A percentile compares a stretch with the other conserved stretches of the same genome.
phyloP scores from a whole-genome alignment of 176 grass and related monocot species.

The Calamus simplicifolius region DNA sequence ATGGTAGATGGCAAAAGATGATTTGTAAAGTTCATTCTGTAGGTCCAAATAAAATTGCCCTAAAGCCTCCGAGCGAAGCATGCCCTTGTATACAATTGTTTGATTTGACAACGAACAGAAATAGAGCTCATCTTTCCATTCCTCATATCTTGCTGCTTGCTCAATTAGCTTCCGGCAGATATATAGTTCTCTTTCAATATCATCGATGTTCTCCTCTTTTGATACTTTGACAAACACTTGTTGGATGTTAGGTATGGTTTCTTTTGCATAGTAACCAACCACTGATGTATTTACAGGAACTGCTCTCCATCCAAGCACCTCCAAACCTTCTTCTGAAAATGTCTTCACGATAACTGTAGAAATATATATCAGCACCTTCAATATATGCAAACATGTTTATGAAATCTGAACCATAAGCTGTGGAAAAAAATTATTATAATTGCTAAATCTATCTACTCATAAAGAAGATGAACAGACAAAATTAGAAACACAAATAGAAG shows the following conservation, averaged over 20 bases:
- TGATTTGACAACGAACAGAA: conserved; percentile 87
- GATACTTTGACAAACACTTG: conserved; percentile 82
- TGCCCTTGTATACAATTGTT: conserved; percentile 98
- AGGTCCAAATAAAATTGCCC: conserved; percentile 97
- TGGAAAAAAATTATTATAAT: no score
- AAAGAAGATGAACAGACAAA: no score
- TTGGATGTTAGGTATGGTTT: conserved; percentile 91
- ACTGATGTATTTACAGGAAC: conserved; percentile 77
- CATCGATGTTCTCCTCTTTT: conserved; percentile 84
- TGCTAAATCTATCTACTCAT: no score
- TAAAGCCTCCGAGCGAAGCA: conserved; percentile 96
- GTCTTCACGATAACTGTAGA: conserved; percentile 69
- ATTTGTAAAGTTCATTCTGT: conserved; percentile 71
- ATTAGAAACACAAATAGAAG: no score
- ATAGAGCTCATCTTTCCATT: conserved; percentile 85
- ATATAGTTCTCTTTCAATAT: conserved; percentile 97
- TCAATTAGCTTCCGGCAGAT: conserved; percentile 94
- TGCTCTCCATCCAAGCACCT: conserved; percentile 88
- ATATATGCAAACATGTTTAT: neutral
- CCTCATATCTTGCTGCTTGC: conserved; percentile 44
- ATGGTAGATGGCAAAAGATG: conserved; percentile 96
- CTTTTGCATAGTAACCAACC: conserved; percentile 84
- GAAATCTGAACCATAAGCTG: no score
- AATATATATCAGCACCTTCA: conserved; percentile 28
- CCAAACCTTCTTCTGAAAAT: conserved; percentile 83